Evolutionary conservation across 2,329 filamentous ascomycete genomes (phyloP).

Genomic region (Colletotrichum tropicale): DNA sequence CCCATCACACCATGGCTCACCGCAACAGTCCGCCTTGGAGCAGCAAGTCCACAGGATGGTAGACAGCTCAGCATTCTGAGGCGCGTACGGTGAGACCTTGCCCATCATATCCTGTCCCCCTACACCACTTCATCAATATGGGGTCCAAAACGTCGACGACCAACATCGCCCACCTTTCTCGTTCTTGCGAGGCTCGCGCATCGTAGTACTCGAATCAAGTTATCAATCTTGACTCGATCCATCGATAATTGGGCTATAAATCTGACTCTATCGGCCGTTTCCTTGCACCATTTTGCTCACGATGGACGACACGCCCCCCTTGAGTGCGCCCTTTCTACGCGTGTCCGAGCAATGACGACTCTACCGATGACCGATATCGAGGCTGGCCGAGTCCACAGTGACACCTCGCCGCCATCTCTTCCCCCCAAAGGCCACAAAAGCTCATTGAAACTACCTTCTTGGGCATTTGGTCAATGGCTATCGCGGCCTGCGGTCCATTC

Average conservation of each 20-base stretch:
- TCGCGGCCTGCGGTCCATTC: not conserved
- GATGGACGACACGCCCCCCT: not conserved
- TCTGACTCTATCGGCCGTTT: not conserved
- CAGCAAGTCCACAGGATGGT: not conserved
- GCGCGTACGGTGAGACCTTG: not conserved
- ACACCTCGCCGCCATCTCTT: not conserved
- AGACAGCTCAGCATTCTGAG: not conserved
- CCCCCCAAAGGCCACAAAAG: not conserved
- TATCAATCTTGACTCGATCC: not conserved
- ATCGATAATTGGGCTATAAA: rapidly evolving
- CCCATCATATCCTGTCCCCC: not conserved
- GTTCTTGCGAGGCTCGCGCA: not conserved
- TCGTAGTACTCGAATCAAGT: not conserved
- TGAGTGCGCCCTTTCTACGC: not conserved
- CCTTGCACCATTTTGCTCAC: not conserved
- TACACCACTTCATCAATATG: not conserved
- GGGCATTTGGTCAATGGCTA: rapidly evolving
- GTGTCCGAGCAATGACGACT: not conserved
- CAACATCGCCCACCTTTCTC: not conserved
- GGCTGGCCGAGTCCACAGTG: not conserved
- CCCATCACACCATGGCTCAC: not conserved
- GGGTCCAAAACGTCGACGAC: not conserved
- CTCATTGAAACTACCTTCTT: not conserved
- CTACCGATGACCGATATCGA: not conserved
- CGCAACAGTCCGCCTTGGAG: not conserved